These are phyloP conservation scores for Phalaenopsis hybrid DNA, from an alignment of 116 monocot species.

Conservation along the genomic window DNA sequence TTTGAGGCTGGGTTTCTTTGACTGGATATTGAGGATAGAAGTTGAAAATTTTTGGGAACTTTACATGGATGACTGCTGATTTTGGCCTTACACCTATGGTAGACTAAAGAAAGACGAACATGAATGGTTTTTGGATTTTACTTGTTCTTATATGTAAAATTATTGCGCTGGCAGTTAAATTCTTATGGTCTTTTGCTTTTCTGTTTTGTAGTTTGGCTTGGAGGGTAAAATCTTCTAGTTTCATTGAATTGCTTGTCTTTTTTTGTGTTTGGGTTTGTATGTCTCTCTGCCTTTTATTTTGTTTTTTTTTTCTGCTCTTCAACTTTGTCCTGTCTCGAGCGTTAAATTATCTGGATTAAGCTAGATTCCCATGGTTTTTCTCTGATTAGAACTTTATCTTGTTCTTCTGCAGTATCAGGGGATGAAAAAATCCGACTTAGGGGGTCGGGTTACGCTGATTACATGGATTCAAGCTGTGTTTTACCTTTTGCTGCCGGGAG, in stretches of 20 bases:
- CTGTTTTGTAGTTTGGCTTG: background rate
- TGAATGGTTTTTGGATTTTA: background rate
- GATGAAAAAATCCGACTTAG: slow-evolving; percentile 23
- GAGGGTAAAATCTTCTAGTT: background rate
- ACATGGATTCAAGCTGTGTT: slow-evolving; percentile 27
- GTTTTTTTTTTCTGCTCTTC: background rate
- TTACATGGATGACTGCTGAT: background rate
- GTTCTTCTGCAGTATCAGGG: slow-evolving; percentile 17
- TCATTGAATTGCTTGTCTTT: background rate
- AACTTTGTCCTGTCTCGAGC: background rate
- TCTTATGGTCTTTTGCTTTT: background rate
- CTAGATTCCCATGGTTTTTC: background rate
- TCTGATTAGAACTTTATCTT: background rate
- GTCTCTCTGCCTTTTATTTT: background rate
- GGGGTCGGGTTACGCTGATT: slow-evolving; percentile 22
- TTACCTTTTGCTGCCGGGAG: slow-evolving; percentile 18
- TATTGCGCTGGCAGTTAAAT: background rate
- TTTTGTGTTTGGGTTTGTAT: background rate
- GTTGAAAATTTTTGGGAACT: background rate
- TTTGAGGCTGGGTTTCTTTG: background rate
- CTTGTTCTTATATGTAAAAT: background rate
- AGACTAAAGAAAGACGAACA: background rate
- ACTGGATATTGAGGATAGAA: background rate
- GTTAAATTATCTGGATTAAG: background rate
- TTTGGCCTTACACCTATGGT: background rate